Conservation (phyloP, 2,329 filamentous ascomycete genomes). For the Pseudogymnoascus pannorum region DNA sequence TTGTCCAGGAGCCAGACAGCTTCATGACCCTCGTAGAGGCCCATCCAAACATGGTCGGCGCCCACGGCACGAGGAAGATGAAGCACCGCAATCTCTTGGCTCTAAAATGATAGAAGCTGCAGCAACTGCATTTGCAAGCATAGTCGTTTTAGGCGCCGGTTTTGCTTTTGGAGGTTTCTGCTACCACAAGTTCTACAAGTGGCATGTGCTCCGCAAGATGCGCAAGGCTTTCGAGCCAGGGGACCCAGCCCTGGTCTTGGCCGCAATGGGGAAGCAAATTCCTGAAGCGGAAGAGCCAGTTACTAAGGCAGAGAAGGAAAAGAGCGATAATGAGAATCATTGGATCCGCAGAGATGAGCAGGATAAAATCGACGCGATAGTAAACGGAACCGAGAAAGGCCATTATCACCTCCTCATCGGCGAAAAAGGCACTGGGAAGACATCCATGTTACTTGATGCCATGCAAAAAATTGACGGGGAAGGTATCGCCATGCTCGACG, state of each 20-base stretch:
- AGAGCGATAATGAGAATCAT: slow-evolving; percentile 37
- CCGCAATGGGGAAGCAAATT: slow-evolving; percentile 54
- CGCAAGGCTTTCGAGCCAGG: slow-evolving; percentile 84
- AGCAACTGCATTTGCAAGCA: slow-evolving; percentile 68
- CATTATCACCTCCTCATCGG: slow-evolving; percentile 90
- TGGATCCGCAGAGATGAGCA: slow-evolving; percentile 88
- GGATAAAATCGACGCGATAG: slow-evolving; percentile 69
- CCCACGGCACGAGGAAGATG: background rate
- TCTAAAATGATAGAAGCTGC: slow-evolving; percentile 66
- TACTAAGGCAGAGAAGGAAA: background rate
- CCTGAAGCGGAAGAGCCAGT: slow-evolving; percentile 32
- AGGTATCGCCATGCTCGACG: slow-evolving; percentile 90
- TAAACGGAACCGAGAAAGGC: slow-evolving; percentile 63
- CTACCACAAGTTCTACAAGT: slow-evolving; percentile 83
- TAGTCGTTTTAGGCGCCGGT: slow-evolving; percentile 60
- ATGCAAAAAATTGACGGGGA: slow-evolving; percentile 91
- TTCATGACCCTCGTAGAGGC: slow-evolving; percentile 6
- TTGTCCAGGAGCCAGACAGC: background rate
- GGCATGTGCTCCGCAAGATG: slow-evolving; percentile 86
- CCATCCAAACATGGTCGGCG: slow-evolving; percentile 5
- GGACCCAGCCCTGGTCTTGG: slow-evolving; percentile 79
- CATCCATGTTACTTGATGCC: slow-evolving; percentile 89
- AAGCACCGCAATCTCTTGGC: slow-evolving; percentile 17
- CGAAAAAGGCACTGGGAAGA: slow-evolving; percentile 95
- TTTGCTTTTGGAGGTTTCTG: slow-evolving; percentile 63